These are phyloP conservation scores for Papiliotrema fonsecae DNA, from an alignment of 1,284 basidiomycete species.

Conservation along the genomic window DNA sequence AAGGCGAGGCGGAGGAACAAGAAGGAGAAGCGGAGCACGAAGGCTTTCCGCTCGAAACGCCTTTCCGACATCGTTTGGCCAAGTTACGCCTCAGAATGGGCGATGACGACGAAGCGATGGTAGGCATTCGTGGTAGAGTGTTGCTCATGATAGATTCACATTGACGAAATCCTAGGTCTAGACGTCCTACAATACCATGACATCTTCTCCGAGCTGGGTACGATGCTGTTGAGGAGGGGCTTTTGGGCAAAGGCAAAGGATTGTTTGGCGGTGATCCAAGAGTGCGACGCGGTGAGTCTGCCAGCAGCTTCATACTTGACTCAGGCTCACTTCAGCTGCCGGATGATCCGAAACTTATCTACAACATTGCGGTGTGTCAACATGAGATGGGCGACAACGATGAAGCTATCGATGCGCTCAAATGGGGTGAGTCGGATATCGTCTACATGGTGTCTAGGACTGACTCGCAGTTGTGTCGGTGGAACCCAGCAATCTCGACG, in stretches of 20 bases:
- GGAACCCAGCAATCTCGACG: slow-evolving; percentile 54
- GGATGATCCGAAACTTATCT: slow-evolving; percentile 27
- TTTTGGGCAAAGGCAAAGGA: slow-evolving; percentile 70
- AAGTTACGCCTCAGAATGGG: slow-evolving; percentile 77
- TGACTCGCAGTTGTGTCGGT: background rate
- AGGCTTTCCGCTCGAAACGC: slow-evolving; percentile 60
- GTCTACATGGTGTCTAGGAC: background rate
- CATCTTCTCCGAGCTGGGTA: slow-evolving; percentile 75
- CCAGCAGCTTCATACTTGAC: background rate
- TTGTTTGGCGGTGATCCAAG: slow-evolving; percentile 69
- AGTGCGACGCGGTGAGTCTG: slow-evolving; percentile 58
- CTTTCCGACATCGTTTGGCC: slow-evolving; percentile 79
- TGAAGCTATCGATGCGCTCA: slow-evolving; percentile 75
- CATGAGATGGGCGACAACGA: slow-evolving; percentile 66
- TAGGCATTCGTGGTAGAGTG: slow-evolving; percentile 40
- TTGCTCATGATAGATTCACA: slow-evolving; percentile 60
- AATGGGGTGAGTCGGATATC: slow-evolving; percentile 58
- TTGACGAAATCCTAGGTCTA: slow-evolving; percentile 62
- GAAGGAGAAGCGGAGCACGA: slow-evolving; percentile 28
- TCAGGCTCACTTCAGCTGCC: slow-evolving; percentile 13
- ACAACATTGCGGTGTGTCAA: slow-evolving; percentile 64
- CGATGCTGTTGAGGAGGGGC: slow-evolving; percentile 71
- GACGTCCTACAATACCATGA: slow-evolving; percentile 71
- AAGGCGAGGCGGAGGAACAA: slow-evolving; percentile 23
- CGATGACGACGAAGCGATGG: slow-evolving; percentile 74